Evolutionary conservation across 768 basidiomycete genomes (phyloP), one percentile per base, ranked within the genome.

Genomic region (Boletus subparvulus): DNA sequence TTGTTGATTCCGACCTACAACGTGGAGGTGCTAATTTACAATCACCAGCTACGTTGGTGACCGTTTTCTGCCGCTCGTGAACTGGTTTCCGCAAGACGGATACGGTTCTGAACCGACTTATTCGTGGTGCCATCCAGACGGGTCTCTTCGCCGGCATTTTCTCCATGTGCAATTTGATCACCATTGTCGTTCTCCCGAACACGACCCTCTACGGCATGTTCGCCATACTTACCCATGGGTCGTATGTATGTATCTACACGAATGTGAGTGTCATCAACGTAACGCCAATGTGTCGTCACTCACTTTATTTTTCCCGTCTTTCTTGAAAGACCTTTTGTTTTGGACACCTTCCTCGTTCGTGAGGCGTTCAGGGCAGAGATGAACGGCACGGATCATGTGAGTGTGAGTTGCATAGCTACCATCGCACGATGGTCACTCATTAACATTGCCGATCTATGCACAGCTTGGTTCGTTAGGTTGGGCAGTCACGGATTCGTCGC

Each of bases 51-150:
- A 62, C 61, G 2, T 45, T 42, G 35, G 24, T 43, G 24, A 17
- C 11, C 16, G 10, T 42, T 12, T 16, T 19, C n/a, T 47, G 3
- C 10, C 52, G 44, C 16, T 75, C 77, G 9, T 72, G 77, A 51
- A 83, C 82, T 8, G 83, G 83, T n/a, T 80, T 82, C 65, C 71
- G 71, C 21, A 77, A 70, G 61, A 83, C 80, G 9, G 81, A 84
- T 58, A 78, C 74, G 0, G 74, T 83, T 6, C 36, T 56, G 14
- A 53, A 53, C 45, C 32, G 39, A 41, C 17, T 56, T 1, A 56
- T 56, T 16, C 51, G 50, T 8, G 36, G 37, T 21, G 50, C 50
- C 16, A 47, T 56, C 44, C 55, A 53, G 33, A 56, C 55, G 1
- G 55, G 44, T 19, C 24, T 56, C 35, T 43, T 57, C 3, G 10